phyloP scores from a whole-genome alignment of 345 rosid species.

The Dipteronia sinensis region DNA sequence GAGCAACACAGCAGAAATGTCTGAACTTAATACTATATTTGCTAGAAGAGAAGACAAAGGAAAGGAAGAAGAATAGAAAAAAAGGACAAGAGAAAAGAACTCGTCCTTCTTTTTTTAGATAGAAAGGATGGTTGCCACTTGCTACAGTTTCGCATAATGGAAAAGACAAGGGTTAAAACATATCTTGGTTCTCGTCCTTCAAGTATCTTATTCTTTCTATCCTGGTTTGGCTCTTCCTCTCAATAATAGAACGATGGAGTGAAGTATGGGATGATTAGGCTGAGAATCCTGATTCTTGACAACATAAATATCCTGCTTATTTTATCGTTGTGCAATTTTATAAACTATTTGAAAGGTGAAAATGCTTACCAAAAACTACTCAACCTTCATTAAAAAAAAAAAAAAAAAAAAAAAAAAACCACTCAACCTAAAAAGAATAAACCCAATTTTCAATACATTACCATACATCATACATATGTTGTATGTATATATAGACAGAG shows the following conservation, averaged over 20 bases:
- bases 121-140: background rate
- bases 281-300: background rate
- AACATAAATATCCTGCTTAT: background rate
- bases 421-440: background rate
- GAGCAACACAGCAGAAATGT: background rate
- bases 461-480: background rate
- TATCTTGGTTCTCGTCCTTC: background rate
- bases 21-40: background rate
- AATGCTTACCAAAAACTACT: background rate
- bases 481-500: background rate
- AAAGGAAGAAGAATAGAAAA: background rate
- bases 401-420: background rate
- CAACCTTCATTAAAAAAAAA: no score
- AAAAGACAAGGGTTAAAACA: background rate
- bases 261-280: background rate
- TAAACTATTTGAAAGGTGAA: background rate
- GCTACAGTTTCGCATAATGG: background rate
- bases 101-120: background rate
- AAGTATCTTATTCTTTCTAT: background rate
- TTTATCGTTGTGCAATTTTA: background rate
- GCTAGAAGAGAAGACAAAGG: background rate
- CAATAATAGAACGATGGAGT: background rate
- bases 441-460: background rate
- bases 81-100: background rate
- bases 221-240: slow-evolving; percentile 4